Percentiles rank a stretch among this genome's conserved stretches.
Evolutionary conservation across 805 yeast species (phyloP).

Genomic region (Clavispora fructus): DNA sequence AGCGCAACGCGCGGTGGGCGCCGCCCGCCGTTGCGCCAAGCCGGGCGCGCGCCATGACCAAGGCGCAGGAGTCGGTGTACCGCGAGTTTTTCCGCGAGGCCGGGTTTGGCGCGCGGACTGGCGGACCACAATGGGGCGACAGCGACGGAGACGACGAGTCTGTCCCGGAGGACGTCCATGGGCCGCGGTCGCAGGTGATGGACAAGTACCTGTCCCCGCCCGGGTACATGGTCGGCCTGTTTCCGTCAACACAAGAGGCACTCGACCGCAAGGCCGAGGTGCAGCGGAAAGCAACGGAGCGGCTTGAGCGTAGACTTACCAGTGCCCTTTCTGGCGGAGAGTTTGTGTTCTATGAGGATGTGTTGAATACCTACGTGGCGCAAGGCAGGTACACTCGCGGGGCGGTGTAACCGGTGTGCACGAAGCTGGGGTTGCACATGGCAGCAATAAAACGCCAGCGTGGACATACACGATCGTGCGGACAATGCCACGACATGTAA

Average conservation of each 20-base stretch:
- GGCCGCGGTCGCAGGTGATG: slow-evolving; percentile 21
- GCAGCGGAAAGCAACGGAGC: slow-evolving; percentile 18
- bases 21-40: slow-evolving; percentile 11
- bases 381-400: slow-evolving; percentile 1
- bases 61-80: slow-evolving; percentile 13
- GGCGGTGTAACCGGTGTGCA: neutral
- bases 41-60: slow-evolving; percentile 17
- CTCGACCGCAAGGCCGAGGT: slow-evolving; percentile 16
- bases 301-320: slow-evolving; percentile 24
- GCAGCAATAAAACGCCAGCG: neutral
- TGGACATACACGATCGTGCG: neutral
- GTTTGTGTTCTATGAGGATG: slow-evolving; percentile 26
- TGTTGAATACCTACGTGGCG: slow-evolving; percentile 22
- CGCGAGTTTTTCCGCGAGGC: slow-evolving; percentile 15
- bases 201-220: slow-evolving; percentile 37
- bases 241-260: slow-evolving; percentile 31
- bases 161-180: neutral
- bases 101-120: slow-evolving; percentile 9
- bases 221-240: slow-evolving; percentile 35
- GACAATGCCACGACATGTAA: neutral
- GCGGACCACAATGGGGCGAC: slow-evolving; percentile 14
- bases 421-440: neutral
- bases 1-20: slow-evolving; percentile 22
- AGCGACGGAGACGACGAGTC: neutral
- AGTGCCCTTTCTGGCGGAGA: slow-evolving; percentile 27